Base-by-base conservation (phyloP, 331 rosid genomes). In the Rhamnella rubrinervis region DNA sequence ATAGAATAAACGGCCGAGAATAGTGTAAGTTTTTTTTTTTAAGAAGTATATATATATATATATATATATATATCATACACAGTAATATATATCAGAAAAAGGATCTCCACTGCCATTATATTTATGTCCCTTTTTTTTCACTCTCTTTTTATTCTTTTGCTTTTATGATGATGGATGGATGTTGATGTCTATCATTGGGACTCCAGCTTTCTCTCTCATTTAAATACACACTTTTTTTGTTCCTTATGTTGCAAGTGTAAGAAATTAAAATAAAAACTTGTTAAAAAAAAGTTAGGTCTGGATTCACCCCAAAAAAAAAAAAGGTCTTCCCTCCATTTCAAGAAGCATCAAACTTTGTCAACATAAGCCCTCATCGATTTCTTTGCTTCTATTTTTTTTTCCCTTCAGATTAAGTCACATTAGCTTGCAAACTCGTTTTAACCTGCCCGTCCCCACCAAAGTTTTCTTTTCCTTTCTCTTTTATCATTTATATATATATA, bases 191-290 rank as follows among this genome's bases (percentile, higher is more conserved):
- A 44, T 44, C 49, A 44, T 40, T 13, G 7, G 0, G 7, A 7
- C 8, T 40, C 47, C 13, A 7, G 9, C 49, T 44, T 4, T 44
- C 49, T 44, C 16, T 44, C 49, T 44, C 49, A 8, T 16, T 1
- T 15, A 44, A 11, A 44, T 2, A 8, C 49, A 10, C 16, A 44
- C 49, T 11, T 15, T 41, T 41, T 41, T 41, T 55, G 72, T 63
- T 37, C 78, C 83, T 75, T 63, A 11, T 47, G 76, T 58, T 67
- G 67, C 8, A 82, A 74, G 73, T 58, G 78, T n/a, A 75, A 59
- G 50, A 12, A 31, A 31, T 31, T 31, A 31, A 31, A 74, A 8
- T 6, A 40, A 67, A 76, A 23, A 16, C 65, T 25, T 55, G 35
- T 3, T 31, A 3, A 31, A 31, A 3, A 26, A 26, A 71, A 55